Base-by-base conservation (phyloP, 2,329 filamentous ascomycete genomes). In the Aureobasidium sp. region DNA sequence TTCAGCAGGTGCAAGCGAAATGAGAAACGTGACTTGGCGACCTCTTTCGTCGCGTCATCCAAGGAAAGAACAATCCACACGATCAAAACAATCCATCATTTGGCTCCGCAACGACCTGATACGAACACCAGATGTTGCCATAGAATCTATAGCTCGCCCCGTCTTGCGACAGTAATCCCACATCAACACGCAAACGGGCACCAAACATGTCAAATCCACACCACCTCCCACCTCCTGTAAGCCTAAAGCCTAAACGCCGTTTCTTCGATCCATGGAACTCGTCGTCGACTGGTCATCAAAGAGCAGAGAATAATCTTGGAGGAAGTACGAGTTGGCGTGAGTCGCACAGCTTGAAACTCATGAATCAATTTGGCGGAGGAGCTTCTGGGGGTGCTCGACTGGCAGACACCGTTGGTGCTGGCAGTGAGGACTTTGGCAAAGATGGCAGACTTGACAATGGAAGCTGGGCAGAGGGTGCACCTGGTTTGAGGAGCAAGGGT, bases 191-290 rank as follows among this genome's bases (percentile, higher is more conserved):
- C 15, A 4, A 42, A 9, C 15, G 1, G 43, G 7, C 27, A 19
- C 3, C 15, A 35, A 37, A 2, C 27, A 57, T 57, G 53, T 25
- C 53, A 13, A 46, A 45, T 10, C 13, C 51, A 17, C 38, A 29
- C 40, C 38, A 57, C 19, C 40, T 37, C 9, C 53, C 43, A 40
- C 35, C 40, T 11, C 50, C 40, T 2, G 17, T 95, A 69, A 95
- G 95, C 81, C 95, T 95, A 89, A 91, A 96, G 82, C 84, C 96
- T 64, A 87, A 95, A 74, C 88, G 90, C 74, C 90, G 95, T 80
- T 96, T 95, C 83, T 83, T 96, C 65, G 95, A 91, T 67, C 86
- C 96, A 74, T 96, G 93, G 92, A 96, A 93, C 71, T 95, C 90
- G 68, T 93, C 90, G 64, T 91, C 96, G 74, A 90, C 84, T 68